phyloP scores from a whole-genome alignment of 1,284 basidiomycete genomes.

The Cutaneotrichosporon daszewskae region DNA sequence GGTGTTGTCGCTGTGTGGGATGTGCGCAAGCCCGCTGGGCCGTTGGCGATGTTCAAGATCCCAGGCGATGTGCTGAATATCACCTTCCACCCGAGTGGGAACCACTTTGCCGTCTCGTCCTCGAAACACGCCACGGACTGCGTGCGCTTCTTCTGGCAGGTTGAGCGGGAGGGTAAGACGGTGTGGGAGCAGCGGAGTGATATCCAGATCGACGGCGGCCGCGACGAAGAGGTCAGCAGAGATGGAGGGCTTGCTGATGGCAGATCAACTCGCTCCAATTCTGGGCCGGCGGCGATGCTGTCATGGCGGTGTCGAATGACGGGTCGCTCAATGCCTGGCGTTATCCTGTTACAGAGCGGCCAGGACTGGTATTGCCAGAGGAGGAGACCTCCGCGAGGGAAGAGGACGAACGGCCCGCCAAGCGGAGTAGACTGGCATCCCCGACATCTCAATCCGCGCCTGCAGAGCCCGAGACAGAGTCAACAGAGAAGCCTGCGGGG shows the following conservation, averaged over 20 bases:
- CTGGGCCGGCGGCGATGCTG: conserved; percentile 28
- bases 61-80: conserved; percentile 35
- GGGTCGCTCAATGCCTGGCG: conserved; percentile 38
- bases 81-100: conserved; percentile 36
- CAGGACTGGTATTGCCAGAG: conserved; percentile 2
- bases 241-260: conserved; percentile 8
- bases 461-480: background rate
- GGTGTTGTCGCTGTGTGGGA: conserved; percentile 37
- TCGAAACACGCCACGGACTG: conserved; percentile 27
- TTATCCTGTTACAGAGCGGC: conserved; percentile 25
- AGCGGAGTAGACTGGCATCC: conserved; percentile 7
- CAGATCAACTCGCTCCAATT: conserved; percentile 41
- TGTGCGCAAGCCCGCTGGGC: conserved; percentile 11
- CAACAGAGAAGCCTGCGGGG: conserved; percentile 2
- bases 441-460: background rate
- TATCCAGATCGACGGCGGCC: conserved; percentile 29
- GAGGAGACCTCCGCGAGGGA: conserved; percentile 6
- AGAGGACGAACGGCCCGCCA: conserved; percentile 6
- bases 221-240: conserved; percentile 31
- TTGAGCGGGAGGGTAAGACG: conserved; percentile 14
- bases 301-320: conserved; percentile 39
- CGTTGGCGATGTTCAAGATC: conserved; percentile 29
- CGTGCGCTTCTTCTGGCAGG: conserved; percentile 34
- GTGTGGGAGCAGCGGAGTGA: conserved; percentile 34
- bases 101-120: conserved; percentile 39